A percentile compares a stretch with the other conserved stretches of the same genome.
These are phyloP conservation scores for Phytophthora hibernalis DNA, from an alignment of 352 stramenopile species.

Conservation along the genomic window DNA sequence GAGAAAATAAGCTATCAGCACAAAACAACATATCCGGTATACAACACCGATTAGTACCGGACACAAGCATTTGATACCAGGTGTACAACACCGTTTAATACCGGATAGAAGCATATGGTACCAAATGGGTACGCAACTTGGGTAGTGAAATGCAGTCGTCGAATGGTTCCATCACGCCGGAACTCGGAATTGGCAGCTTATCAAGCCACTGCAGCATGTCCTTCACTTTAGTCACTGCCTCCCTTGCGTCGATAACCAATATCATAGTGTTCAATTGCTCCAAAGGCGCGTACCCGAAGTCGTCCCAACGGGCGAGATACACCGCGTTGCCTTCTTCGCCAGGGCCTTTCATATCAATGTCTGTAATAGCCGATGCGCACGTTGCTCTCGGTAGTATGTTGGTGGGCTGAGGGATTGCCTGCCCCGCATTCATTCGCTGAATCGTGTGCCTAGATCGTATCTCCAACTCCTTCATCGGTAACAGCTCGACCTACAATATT, in stretches of 20 bases:
- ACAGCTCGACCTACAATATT: background rate
- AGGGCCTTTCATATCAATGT: constrained; percentile 2
- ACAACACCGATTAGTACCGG: background rate
- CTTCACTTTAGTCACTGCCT: background rate
- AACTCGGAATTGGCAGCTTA: background rate
- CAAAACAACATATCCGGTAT: constrained; percentile 13
- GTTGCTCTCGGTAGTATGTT: background rate
- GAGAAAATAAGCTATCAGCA: background rate
- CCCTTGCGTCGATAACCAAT: constrained; percentile 5
- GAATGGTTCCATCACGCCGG: background rate
- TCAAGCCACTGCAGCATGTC: constrained; percentile 5
- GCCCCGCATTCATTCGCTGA: background rate
- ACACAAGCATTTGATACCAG: constrained; percentile 3
- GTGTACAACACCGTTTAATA: no score
- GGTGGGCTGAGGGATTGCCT: background rate
- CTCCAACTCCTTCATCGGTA: background rate
- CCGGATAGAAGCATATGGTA: no score
- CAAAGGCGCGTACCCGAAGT: constrained; percentile 6
- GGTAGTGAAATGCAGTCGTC: no score
- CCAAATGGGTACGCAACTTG: no score
- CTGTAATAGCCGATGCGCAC: background rate
- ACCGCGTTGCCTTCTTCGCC: constrained; percentile 1
- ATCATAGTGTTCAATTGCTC: constrained; percentile 6
- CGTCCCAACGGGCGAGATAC: constrained; percentile 4
- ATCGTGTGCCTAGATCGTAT: background rate